phyloP scores from a whole-genome alignment of 768 basidiomycete genomes.

The Hygrocybe punicea region DNA sequence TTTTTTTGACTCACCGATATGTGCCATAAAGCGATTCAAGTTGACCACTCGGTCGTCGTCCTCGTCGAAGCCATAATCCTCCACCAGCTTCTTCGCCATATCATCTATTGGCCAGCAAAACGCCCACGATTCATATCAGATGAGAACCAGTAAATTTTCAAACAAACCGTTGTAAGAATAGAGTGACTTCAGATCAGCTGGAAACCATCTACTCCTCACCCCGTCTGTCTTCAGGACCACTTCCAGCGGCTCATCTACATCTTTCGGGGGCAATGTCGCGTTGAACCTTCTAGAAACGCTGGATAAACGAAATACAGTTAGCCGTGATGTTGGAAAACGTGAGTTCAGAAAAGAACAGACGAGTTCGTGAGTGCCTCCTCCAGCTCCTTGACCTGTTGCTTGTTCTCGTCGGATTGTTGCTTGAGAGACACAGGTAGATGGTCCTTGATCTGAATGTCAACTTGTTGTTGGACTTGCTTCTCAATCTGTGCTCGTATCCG shows the following conservation, averaged over 20 bases:
- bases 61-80: constrained; percentile 48
- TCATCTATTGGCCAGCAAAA: too few species aligned
- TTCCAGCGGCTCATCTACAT: constrained; percentile 45
- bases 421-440: constrained; percentile 48
- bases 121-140: not conserved
- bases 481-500: constrained; percentile 35
- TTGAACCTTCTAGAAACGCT: constrained; percentile 50
- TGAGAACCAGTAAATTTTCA: not conserved
- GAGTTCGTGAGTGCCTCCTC: constrained; percentile 50
- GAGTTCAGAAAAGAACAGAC: constrained; percentile 34
- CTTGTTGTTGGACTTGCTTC: constrained; percentile 44
- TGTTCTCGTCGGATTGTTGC: constrained; percentile 44
- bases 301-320: not conserved
- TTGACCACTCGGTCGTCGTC: constrained; percentile 43
- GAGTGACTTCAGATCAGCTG: constrained; percentile 47
- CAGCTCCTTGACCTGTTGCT: constrained; percentile 42
- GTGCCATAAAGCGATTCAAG: constrained; percentile 53
- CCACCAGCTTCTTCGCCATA: constrained; percentile 40
- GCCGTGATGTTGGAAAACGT: not conserved
- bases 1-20: constrained; percentile 43
- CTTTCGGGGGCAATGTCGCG: constrained; percentile 37
- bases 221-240: constrained; percentile 50
- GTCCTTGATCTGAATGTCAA: constrained; percentile 47
- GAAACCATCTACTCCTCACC: constrained; percentile 45
- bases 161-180: constrained; percentile 54